phyloP scores from a whole-genome alignment of 805 yeast genomes.

The Schwanniomyces vanrijiae region DNA sequence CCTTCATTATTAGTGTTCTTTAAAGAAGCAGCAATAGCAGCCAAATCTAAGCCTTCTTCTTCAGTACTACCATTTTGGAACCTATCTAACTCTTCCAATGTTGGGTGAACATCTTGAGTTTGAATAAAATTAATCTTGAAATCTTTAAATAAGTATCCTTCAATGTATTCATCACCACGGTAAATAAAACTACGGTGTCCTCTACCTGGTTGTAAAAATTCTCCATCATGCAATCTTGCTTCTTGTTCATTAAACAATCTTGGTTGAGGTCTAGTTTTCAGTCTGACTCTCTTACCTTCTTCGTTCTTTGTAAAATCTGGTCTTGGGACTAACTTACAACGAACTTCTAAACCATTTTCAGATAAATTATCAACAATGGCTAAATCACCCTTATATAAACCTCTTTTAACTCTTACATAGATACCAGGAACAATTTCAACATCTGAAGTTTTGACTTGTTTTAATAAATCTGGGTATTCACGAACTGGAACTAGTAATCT shows the following conservation, averaged over 20 bases:
- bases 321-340: conserved; percentile 89
- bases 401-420: conserved; percentile 86
- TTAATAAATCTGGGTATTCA: conserved; percentile 89
- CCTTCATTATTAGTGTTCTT: conserved; percentile 46
- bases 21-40: conserved; percentile 83
- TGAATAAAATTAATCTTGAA: conserved; percentile 80
- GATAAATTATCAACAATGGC: conserved; percentile 91
- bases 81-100: conserved; percentile 81
- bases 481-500: conserved; percentile 90
- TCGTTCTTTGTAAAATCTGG: conserved; percentile 80
- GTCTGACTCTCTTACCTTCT: conserved; percentile 47
- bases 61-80: conserved; percentile 75
- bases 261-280: conserved; percentile 77
- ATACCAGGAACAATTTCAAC: conserved; percentile 88
- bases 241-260: conserved; percentile 85
- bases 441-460: conserved; percentile 86
- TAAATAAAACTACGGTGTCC: conserved; percentile 65
- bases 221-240: conserved; percentile 82
- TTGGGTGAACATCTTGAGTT: conserved; percentile 80
- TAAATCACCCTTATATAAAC: conserved; percentile 88
- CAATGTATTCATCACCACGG: conserved; percentile 83
- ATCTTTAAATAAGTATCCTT: conserved; percentile 85
- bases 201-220: conserved; percentile 64
- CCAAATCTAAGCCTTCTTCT: conserved; percentile 80
- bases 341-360: conserved; percentile 94